Evolutionary conservation across 2,329 filamentous ascomycete genomes (phyloP), one percentile per base, ranked within the genome.

Genomic region (Diaporthe citrichinensis): DNA sequence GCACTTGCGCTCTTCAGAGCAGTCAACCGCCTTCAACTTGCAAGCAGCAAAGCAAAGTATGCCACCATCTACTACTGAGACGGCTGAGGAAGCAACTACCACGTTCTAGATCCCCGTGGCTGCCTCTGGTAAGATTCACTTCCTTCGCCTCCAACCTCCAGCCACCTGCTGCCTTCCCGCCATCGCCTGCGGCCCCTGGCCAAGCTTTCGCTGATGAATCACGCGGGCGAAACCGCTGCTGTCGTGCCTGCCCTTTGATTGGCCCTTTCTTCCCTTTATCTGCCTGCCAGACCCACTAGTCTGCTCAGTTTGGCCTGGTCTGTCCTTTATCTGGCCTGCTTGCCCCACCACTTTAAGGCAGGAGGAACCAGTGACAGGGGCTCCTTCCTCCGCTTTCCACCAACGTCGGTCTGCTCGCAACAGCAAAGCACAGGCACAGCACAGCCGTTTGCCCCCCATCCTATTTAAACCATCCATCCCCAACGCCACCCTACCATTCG

Each of bases 391-490:
- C 58, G 44, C 58, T 65, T 72, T 72, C 55, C 41, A 51, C 55
- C 46, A 53, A 28, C 55, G 57, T 72, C 58, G 4, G 65, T 41
- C 49, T 55, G 46, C 67, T 55, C 23, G 36, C 31, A 53, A 53
- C 44, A 25, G 34, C 65, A 55, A 20, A 55, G 49, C 65, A 69
- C 65, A 55, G 17, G 36, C 36, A 39, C 36, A 39, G 36, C 12
- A 39, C 36, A 39, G 65, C 65, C 71, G 59, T 73, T 67, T 73
- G 59, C 71, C 59, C 55, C 71, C 59, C 65, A 59, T 39, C 71
- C 71, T 73, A 73, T 67, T 73, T 73, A 73, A 53, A 41, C 53
- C 68, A 57, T 57, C 49, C 46, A 41, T 25, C 58, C 71, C 61
- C 71, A 31, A n/a, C 46, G 20, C 28, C 17, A 51, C 34, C 25